Evolutionary conservation across 352 stramenopile genomes (phyloP), one percentile per base, ranked within the genome.

Genomic region (Thalassiosira tumida): DNA sequence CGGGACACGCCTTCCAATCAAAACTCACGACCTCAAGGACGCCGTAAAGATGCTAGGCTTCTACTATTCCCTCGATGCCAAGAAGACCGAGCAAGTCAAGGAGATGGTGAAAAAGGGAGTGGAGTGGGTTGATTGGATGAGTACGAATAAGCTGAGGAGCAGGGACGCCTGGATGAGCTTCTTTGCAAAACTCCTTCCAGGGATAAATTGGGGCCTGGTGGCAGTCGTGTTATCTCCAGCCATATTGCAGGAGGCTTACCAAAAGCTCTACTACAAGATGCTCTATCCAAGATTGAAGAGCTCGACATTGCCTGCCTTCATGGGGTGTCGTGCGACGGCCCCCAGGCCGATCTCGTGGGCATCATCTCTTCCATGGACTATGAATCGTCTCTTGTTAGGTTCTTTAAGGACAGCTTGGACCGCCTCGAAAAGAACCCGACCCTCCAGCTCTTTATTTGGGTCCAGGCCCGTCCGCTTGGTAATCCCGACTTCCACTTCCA

Each of bases 21-120:
- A 62, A 35, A 80, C 70, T 6, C 33, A 31, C 10, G 81, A 82
- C 13, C 31, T 86, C 1, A 38, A 14, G 0, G 51, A 82, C 1
- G 17, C 87, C 1, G 50, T 59, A 0, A 76, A 87, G 65, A 84
- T 75, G 17, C 67, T 92, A 1, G 87, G 87, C 0, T 15, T 89
- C 6, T 77, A 74, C 38, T 89, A 69, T 38, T 26, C 14, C 41
- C 86, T 80, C 13, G 7, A 3, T 10, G 43, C 65, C 5, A 38
- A 38, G 51, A 6, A 1, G 1, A 72, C 2, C 1, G 10, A 31
- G 3, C 76, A 88, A 33, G 31, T 84, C 2, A 47, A 43, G 1
- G 7, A 41, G 41, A 67, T 69, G 40, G 14, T 51, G 15, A 10
- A 40, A 24, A 91, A 87, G 54, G 79, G 69, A 81, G n/a, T 69